phyloP scores from a whole-genome alignment of 306 rosid genomes.

The Sesbania bispinosa region DNA sequence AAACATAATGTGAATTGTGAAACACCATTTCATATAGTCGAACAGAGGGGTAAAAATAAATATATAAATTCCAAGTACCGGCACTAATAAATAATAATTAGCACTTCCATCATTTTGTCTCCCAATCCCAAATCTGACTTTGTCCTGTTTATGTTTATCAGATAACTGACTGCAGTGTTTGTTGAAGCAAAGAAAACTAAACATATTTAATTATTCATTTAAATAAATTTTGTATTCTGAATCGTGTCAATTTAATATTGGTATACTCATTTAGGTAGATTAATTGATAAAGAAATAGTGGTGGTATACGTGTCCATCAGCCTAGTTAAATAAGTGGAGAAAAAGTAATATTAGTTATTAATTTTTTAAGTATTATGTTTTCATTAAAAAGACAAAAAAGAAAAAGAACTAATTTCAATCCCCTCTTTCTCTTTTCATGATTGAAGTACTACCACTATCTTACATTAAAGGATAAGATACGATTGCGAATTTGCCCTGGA shows the following conservation, averaged over 20 bases:
- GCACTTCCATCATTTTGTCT: not conserved
- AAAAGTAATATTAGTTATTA: too few relatives aligned
- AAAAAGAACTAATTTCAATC: too few relatives aligned
- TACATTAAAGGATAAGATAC: constrained; percentile 1
- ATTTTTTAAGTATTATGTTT: too few relatives aligned
- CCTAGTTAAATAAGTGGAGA: not conserved
- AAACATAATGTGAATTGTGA: too few relatives aligned
- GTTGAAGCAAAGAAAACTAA: not conserved
- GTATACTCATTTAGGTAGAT: not conserved
- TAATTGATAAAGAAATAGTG: not conserved
- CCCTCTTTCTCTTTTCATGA: not conserved
- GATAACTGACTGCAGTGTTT: not conserved
- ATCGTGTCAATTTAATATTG: not conserved
- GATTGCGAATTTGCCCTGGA: not conserved
- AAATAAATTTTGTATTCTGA: not conserved
- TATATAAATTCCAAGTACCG: too few relatives aligned
- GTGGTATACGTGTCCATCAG: constrained; percentile 16
- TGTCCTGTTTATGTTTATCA: not conserved
- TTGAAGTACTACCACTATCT: constrained; percentile 12
- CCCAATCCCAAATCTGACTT: too few relatives aligned
- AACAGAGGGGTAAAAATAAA: too few relatives aligned
- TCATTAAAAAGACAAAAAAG: too few relatives aligned
- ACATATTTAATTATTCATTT: not conserved
- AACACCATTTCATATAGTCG: too few relatives aligned
- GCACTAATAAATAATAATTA: too few relatives aligned